Percentiles rank a stretch among this genome's conserved stretches.
Conservation (phyloP, 1,139 yeast species). For the Hyphopichia wangnamkhiaoensis region DNA sequence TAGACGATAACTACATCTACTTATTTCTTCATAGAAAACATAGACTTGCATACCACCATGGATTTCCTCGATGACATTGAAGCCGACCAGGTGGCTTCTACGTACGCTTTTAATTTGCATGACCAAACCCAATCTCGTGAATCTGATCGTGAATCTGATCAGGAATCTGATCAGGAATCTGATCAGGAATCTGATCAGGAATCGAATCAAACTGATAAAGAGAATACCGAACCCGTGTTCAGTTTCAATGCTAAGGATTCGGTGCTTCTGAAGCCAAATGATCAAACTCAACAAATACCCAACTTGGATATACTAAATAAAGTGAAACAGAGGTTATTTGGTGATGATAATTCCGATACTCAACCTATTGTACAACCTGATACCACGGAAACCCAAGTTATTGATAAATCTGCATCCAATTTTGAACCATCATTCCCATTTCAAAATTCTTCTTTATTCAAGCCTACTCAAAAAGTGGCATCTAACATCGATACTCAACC, state of each 20-base stretch:
- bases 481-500: conserved; percentile 1
- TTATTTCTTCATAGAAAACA: no score
- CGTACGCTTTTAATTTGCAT: neutral
- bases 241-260: neutral
- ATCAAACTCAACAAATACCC: neutral
- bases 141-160: neutral
- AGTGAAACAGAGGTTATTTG: conserved; percentile 11
- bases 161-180: neutral
- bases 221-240: neutral
- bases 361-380: neutral
- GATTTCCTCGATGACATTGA: conserved; percentile 20
- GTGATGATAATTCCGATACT: neutral
- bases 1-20: no score
- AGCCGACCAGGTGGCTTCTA: conserved; percentile 2
- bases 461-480: conserved; percentile 1
- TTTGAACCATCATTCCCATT: neutral
- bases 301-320: conserved; percentile 9
- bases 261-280: neutral
- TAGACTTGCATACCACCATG: no score
- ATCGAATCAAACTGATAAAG: neutral
- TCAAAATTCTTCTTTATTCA: neutral
- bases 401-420: no score
- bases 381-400: neutral
- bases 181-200: neutral
- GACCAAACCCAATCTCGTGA: neutral